Evolutionary conservation across 1,139 yeast genomes (phyloP).

Genomic region (Yamadazyma sp.): DNA sequence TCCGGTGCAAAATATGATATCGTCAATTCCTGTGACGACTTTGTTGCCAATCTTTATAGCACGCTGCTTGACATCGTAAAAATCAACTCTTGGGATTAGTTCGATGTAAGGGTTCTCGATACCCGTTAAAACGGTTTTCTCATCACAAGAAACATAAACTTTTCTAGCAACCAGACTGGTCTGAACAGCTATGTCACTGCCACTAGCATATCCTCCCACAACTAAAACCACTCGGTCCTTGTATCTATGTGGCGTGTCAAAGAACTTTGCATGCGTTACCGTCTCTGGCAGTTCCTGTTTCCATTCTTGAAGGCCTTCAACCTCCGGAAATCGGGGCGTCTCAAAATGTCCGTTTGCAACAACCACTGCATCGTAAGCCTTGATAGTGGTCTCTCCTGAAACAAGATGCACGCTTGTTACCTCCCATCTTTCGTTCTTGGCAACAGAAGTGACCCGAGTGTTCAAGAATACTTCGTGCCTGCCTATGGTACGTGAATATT

Average conservation of each 20-base stretch:
- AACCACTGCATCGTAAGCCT: slow-evolving; percentile 41
- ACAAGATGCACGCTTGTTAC: slow-evolving; percentile 7
- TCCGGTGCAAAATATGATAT: slow-evolving; percentile 49
- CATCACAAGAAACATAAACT: slow-evolving; percentile 31
- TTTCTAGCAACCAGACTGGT: slow-evolving; percentile 15
- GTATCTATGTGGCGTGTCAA: slow-evolving; percentile 29
- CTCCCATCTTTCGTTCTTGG: slow-evolving; percentile 21
- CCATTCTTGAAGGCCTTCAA: slow-evolving; percentile 44
- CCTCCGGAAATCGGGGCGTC: slow-evolving; percentile 44
- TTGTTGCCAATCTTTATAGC: slow-evolving; percentile 30
- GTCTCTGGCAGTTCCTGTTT: slow-evolving; percentile 25
- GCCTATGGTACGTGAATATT: slow-evolving; percentile 29
- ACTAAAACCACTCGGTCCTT: slow-evolving; percentile 43
- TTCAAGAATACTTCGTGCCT: slow-evolving; percentile 10
- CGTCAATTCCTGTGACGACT: slow-evolving; percentile 31
- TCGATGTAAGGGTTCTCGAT: slow-evolving; percentile 18
- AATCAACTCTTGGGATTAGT: slow-evolving; percentile 29
- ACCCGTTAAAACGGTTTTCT: slow-evolving; percentile 35
- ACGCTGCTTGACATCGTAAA: slow-evolving; percentile 24
- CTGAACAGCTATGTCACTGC: slow-evolving; percentile 49
- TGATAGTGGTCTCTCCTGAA: slow-evolving; percentile 5
- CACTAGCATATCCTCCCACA: slow-evolving; percentile 43
- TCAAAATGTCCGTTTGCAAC: slow-evolving; percentile 54
- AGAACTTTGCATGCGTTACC: slow-evolving; percentile 47
- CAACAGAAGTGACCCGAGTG: slow-evolving; percentile 7